Evolutionary conservation across 1,284 basidiomycete genomes (phyloP), one percentile per base, ranked within the genome.

Genomic region (Ganoderma sp.): DNA sequence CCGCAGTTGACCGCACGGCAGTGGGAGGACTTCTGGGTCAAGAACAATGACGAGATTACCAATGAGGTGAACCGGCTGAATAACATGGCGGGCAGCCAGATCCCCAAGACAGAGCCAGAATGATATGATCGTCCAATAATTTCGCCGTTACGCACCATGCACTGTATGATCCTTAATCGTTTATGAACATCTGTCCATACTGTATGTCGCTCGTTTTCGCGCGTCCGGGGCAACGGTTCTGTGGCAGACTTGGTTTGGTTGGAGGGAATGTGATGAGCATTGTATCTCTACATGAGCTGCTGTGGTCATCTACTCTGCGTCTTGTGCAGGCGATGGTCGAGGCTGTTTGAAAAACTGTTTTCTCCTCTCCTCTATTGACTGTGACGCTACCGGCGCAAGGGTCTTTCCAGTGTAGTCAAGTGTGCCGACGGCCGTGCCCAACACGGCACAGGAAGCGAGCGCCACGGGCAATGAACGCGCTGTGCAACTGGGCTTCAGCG

Each of bases 401-500:
- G 71, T 75, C 71, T 85, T 84, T 67, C 95, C 95, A 63, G 92
- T 88, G 73, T 92, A 94, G 75, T 96, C 91, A 78, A 94, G 95
- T 52, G 90, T 88, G 56, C 95, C 96, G 77, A 97, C 88, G 15
- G 91, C 85, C 8, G 90, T 89, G 66, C 92, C 96, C 67, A 97
- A 84, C 65, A 93, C 85, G 7, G 87, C 90, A 78, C 95, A 97
- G 45, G 91, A 90, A 58, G 90, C 94, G 50, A 95, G 76, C 62
- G 94, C 96, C 76, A 92, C 83, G 15, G 96, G 96, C 71, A 98
- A 76, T 32, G 96, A 98, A 72, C 93, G 89, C 65, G 88, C 95
- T 96, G 73, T 42, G 67, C 50, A 63, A 56, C 45, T 65, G 65
- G n/a, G 45, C 52, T 69, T 74, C 65, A 72, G 69, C n/a, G 66